These are phyloP conservation scores for Eragrostis tef DNA, from an alignment of 202 grass and related monocot genomes.

Conservation along the genomic window DNA sequence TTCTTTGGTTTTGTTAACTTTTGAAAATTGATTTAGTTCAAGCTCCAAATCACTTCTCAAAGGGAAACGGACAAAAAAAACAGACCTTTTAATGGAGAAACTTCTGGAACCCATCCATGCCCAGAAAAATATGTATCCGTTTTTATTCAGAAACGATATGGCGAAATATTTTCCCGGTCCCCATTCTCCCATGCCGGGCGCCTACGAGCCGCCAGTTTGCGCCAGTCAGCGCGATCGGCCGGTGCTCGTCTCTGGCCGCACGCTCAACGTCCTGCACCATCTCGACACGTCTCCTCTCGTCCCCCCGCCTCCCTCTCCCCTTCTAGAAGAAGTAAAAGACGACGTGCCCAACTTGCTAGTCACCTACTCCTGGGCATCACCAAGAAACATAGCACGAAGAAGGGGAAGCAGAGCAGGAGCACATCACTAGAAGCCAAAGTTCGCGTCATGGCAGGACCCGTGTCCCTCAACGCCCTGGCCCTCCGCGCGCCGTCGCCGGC, in stretches of 20 bases:
- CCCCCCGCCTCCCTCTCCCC: background rate
- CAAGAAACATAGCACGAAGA: background rate
- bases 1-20: no score
- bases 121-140: background rate
- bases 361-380: background rate
- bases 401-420: background rate
- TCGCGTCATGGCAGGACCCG: conserved; percentile 51
- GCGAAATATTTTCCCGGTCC: background rate
- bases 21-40: no score
- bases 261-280: background rate
- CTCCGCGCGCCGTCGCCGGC: conserved; percentile 42
- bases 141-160: background rate
- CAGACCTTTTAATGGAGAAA: background rate
- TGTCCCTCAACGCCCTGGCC: conserved; percentile 55
- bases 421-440: background rate
- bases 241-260: background rate
- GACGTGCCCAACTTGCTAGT: background rate
- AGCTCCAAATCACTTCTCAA: background rate
- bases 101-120: background rate
- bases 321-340: background rate
- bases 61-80: background rate
- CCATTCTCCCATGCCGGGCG: background rate
- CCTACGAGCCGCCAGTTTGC: background rate
- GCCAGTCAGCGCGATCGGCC: background rate
- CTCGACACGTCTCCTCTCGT: conserved; percentile 13